Evolutionary conservation across 2,329 filamentous ascomycete species (phyloP).

Genomic region (Pestalotiopsis sp.): DNA sequence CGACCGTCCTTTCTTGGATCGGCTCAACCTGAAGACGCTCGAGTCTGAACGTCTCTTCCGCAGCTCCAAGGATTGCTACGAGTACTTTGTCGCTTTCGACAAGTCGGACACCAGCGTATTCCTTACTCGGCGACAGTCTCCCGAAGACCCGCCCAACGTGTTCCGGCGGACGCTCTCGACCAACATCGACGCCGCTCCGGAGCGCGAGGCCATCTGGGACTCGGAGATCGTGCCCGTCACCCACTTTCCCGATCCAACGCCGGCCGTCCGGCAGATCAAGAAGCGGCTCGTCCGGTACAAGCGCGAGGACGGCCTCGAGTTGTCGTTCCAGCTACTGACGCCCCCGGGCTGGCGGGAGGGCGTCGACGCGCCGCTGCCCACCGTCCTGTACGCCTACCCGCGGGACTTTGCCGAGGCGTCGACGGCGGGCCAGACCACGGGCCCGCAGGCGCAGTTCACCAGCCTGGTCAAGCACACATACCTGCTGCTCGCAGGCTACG

Average conservation of each 20-base stretch:
- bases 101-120: neutral
- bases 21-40: neutral
- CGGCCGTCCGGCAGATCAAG: constrained; percentile 2
- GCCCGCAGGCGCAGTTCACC: neutral
- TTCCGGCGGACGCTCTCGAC: neutral
- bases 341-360: neutral
- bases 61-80: neutral
- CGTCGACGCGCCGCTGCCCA: neutral
- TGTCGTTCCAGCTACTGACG: neutral
- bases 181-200: neutral
- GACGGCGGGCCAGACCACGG: neutral
- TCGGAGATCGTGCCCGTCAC: neutral
- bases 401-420: neutral
- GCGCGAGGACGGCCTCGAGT: neutral
- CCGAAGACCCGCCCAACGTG: constrained; percentile 1
- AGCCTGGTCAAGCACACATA: neutral
- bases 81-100: constrained; percentile 1
- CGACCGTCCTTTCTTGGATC: neutral
- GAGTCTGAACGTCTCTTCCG: constrained; percentile 1
- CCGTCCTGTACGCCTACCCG: neutral
- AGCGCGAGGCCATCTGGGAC: neutral
- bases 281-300: constrained; percentile 3
- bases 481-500: neutral
- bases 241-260: neutral
- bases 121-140: neutral